Conservation (phyloP, 768 basidiomycete species). For the Amanita rubescens region DNA sequence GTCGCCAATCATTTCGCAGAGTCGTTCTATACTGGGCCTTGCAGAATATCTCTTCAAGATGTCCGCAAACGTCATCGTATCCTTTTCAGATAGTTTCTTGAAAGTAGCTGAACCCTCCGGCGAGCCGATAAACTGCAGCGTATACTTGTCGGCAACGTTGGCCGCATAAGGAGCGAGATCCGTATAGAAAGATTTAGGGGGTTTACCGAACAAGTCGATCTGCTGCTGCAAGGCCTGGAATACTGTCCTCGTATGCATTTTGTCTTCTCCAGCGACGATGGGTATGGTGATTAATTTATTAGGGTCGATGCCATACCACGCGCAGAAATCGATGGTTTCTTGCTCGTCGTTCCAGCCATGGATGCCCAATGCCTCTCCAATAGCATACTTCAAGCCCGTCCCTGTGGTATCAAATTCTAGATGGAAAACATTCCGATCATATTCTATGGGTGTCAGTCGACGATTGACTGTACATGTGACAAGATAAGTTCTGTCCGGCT, state of each 20-base stretch:
- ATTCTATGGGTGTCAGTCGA: constrained; percentile 89
- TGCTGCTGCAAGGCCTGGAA: constrained; percentile 96
- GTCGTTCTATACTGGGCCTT: constrained; percentile 70
- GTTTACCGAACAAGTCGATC: constrained; percentile 92
- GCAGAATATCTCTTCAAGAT: constrained; percentile 77
- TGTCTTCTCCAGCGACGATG: constrained; percentile 52
- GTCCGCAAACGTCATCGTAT: constrained; percentile 91
- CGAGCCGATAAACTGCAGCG: constrained; percentile 87
- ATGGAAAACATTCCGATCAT: constrained; percentile 99
- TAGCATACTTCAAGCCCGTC: constrained; percentile 90
- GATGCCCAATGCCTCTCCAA: constrained; percentile 94
- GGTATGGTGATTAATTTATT: constrained; percentile 77
- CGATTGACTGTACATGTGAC: constrained; percentile 92
- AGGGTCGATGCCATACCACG: constrained; percentile 86
- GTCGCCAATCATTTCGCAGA: constrained; percentile 87
- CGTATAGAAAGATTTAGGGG: constrained; percentile 92
- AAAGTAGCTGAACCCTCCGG: constrained; percentile 88
- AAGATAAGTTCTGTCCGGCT: constrained; percentile 85
- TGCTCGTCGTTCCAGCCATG: constrained; percentile 95
- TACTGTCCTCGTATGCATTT: constrained; percentile 87
- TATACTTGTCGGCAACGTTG: constrained; percentile 59
- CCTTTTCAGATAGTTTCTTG: constrained; percentile 93
- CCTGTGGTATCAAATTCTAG: constrained; percentile 90
- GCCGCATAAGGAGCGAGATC: constrained; percentile 76
- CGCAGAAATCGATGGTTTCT: constrained; percentile 85